phyloP scores from a whole-genome alignment of 106 monocot species.

The Dactylorhiza incarnata region DNA sequence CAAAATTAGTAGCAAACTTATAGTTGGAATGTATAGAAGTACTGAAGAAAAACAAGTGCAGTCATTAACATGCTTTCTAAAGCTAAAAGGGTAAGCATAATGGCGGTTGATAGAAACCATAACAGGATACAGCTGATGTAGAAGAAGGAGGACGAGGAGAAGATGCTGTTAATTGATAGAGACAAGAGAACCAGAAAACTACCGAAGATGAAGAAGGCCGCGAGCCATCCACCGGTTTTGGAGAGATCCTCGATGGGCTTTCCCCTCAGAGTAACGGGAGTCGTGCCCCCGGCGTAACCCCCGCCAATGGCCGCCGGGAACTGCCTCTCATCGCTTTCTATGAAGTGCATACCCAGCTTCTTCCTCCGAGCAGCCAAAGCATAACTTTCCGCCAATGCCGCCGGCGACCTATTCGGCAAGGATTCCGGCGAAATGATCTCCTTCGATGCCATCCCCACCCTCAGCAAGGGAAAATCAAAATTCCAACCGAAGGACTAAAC shows the following conservation, averaged over 20 bases:
- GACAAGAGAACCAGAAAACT: background rate
- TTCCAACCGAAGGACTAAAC: too few relatives aligned
- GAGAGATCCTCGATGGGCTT: slow-evolving; percentile 70
- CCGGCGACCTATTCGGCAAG: slow-evolving; percentile 20
- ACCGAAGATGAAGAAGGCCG: slow-evolving; percentile 97
- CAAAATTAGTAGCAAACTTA: too few relatives aligned
- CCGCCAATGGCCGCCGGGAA: slow-evolving; percentile 19
- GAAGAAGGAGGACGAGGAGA: background rate
- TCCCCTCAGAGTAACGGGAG: slow-evolving; percentile 72
- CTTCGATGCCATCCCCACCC: slow-evolving; percentile 29
- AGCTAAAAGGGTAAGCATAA: background rate
- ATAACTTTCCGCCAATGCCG: slow-evolving; percentile 1
- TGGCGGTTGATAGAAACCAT: background rate
- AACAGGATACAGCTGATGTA: background rate
- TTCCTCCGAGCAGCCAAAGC: slow-evolving; percentile 17
- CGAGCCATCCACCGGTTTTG: slow-evolving; percentile 84
- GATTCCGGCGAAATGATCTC: slow-evolving; percentile 42
- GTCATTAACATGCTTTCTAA: background rate
- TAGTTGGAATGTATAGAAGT: too few relatives aligned
- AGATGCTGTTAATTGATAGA: background rate
- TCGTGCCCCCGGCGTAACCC: slow-evolving; percentile 40
- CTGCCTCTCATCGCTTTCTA: slow-evolving; percentile 68
- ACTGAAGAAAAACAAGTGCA: too few relatives aligned
- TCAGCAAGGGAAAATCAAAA: too few relatives aligned
- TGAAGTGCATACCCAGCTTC: slow-evolving; percentile 56